Evolutionary conservation across 2,329 filamentous ascomycete species (phyloP).

Genomic region (Elsinoe perseae): DNA sequence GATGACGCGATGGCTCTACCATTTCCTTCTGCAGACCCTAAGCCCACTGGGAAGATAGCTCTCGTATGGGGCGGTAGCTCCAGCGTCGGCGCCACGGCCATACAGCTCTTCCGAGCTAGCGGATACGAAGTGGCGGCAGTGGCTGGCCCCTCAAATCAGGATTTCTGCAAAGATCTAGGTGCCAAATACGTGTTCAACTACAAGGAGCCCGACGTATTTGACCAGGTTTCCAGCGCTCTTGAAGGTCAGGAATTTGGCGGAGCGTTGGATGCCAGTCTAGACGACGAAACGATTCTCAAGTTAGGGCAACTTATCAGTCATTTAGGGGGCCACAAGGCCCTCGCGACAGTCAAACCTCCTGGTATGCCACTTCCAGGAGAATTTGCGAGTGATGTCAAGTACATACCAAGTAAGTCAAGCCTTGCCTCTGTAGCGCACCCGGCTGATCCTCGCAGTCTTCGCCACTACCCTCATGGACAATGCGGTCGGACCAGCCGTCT

Average conservation of each 20-base stretch:
- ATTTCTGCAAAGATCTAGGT: conserved; percentile 38
- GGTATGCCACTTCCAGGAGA: background rate
- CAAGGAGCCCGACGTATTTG: conserved; percentile 30
- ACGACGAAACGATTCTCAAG: background rate
- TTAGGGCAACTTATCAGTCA: background rate
- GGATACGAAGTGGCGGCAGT: conserved; percentile 43
- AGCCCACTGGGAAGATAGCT: conserved; percentile 29
- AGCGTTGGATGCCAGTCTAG: conserved; percentile 15
- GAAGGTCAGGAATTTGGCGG: conserved; percentile 20
- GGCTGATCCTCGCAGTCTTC: background rate
- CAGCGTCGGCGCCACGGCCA: conserved; percentile 39
- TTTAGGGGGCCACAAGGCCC: background rate
- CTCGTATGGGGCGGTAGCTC: conserved; percentile 48
- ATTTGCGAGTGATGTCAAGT: background rate
- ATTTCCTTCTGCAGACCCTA: conserved; percentile 13
- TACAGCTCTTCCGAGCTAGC: conserved; percentile 39
- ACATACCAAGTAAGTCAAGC: background rate
- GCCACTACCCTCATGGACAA: conserved; percentile 11
- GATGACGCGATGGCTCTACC: conserved; percentile 20
- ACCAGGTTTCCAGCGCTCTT: conserved; percentile 18
- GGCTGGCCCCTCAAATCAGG: conserved; percentile 38
- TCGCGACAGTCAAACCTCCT: background rate
- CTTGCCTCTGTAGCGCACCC: background rate
- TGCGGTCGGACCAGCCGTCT: conserved; percentile 8
- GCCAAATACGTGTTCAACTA: conserved; percentile 42